A percentile compares a stretch with the other conserved stretches of the same genome.
Conservation (phyloP, 257 asterid species). For the Scutellaria minor region DNA sequence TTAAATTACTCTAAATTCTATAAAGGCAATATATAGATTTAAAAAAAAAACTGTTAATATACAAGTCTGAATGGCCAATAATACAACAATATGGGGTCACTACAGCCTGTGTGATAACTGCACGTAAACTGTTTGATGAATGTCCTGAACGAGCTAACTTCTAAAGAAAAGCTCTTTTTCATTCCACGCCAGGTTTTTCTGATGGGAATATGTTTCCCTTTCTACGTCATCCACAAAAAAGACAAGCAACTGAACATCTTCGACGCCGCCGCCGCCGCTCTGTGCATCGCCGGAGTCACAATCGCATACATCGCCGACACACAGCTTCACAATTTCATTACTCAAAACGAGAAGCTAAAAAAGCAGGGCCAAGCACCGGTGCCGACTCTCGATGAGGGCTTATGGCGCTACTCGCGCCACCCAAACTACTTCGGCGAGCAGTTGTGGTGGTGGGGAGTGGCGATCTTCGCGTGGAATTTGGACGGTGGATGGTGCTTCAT, state of each 20-base stretch:
- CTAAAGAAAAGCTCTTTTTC: neutral
- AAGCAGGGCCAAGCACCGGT: conserved; percentile 51
- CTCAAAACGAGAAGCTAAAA: conserved; percentile 50
- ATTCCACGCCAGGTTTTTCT: conserved; percentile 58
- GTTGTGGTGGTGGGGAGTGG: conserved; percentile 96
- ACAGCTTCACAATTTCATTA: conserved; percentile 65
- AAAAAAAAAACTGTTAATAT: too few species aligned
- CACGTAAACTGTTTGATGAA: conserved; percentile 38
- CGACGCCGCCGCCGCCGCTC: conserved; percentile 55
- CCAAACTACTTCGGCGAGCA: conserved; percentile 99
- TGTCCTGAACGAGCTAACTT: conserved; percentile 20
- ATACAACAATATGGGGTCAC: too few species aligned
- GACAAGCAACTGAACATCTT: conserved; percentile 48
- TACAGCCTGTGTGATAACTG: neutral
- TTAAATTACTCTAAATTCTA: too few species aligned
- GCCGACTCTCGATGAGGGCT: conserved; percentile 70
- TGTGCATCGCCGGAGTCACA: conserved; percentile 62
- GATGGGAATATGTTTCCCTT: conserved; percentile 79
- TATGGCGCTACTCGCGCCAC: conserved; percentile 85
- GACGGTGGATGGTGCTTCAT: conserved; percentile 51
- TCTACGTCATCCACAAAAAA: conserved; percentile 67
- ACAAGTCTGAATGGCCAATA: too few species aligned
- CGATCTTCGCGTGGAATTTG: conserved; percentile 70
- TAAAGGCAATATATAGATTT: too few species aligned
- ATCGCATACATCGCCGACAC: conserved; percentile 81